Conservation (phyloP, 192 early-diverging fungal genomes). For the Umbelopsis sp. region DNA sequence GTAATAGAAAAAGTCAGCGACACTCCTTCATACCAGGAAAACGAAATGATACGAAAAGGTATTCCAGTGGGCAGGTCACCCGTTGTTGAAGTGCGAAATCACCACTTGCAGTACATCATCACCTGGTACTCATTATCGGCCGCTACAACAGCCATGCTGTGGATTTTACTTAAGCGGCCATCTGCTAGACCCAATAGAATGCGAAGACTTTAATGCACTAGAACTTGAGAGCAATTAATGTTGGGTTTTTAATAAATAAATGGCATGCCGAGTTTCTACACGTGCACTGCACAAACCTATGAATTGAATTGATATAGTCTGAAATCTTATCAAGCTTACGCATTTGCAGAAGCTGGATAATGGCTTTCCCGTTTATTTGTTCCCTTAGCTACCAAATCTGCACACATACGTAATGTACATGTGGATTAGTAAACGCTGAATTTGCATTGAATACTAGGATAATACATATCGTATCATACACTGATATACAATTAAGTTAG, state of each 20-base stretch:
- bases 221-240: background rate
- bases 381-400: no score
- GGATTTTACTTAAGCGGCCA: constrained; percentile 61
- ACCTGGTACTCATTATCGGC: constrained; percentile 82
- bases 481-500: background rate
- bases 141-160: constrained; percentile 71
- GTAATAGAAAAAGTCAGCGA: constrained; percentile 77
- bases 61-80: constrained; percentile 74
- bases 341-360: no score
- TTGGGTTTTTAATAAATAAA: no score
- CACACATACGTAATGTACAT: no score
- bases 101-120: constrained; percentile 84
- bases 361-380: no score
- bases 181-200: constrained; percentile 20
- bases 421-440: no score
- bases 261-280: no score
- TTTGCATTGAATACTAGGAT: no score
- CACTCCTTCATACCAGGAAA: constrained; percentile 40
- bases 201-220: constrained; percentile 27
- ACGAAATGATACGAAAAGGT: constrained; percentile 54
- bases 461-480: no score
- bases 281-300: no score
- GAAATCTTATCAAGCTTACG: no score
- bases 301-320: no score
- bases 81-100: constrained; percentile 79